phyloP scores from a whole-genome alignment of 177 flowering plant genomes.

The Tripterygium wilfordii region DNA sequence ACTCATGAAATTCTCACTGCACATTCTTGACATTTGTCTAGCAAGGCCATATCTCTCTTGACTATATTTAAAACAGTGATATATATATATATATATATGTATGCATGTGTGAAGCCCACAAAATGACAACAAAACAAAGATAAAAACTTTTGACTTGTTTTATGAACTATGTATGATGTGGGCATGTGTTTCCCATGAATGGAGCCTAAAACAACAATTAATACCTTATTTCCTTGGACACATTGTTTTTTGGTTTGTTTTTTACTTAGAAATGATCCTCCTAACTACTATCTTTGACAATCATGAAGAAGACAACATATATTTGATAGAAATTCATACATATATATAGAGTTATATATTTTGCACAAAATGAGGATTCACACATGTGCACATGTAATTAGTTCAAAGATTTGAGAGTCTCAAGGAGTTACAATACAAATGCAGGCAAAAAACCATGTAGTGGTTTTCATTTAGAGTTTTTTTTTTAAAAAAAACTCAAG shows the following conservation, averaged over 20 bases:
- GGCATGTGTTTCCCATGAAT: no score
- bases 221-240: no score
- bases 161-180: no score
- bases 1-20: no score
- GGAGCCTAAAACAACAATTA: no score
- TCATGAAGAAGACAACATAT: conserved; percentile 50
- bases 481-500: conserved; percentile 10
- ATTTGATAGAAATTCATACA: conserved; percentile 24
- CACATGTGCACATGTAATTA: conserved; percentile 24
- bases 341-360: conserved; percentile 20
- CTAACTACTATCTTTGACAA: conserved; percentile 62
- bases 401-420: conserved; percentile 16
- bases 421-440: conserved; percentile 5
- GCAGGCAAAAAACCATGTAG: conserved; percentile 9
- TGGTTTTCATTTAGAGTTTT: conserved; percentile 7
- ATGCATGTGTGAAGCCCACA: no score
- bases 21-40: no score
- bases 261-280: conserved; percentile 17
- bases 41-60: no score
- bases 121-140: no score
- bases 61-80: no score
- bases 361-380: conserved; percentile 36
- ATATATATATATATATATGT: no score
- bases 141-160: no score
- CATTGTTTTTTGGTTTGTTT: conserved; percentile 1